A percentile compares a stretch with the other conserved stretches of the same genome.
Conservation (phyloP, 1,284 basidiomycete genomes). For the Microbotryum intermedium region DNA sequence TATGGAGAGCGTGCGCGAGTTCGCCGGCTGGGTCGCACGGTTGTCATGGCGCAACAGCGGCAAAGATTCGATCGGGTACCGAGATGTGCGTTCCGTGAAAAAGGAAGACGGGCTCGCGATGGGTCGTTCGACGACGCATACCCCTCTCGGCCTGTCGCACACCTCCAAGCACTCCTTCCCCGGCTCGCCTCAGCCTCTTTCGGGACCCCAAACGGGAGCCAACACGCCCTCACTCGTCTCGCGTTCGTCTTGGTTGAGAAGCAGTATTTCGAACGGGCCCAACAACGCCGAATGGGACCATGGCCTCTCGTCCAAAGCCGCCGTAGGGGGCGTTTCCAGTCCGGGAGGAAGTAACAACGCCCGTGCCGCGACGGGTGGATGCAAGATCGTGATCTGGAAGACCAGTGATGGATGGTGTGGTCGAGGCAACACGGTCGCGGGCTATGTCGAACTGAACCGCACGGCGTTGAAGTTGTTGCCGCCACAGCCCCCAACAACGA, state of each 20-base stretch:
- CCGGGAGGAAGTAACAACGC: neutral
- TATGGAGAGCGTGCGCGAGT: conserved; percentile 21
- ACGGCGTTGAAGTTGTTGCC: conserved; percentile 24
- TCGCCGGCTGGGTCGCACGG: conserved; percentile 22
- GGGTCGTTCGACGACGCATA: conserved; percentile 3
- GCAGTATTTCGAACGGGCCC: no score
- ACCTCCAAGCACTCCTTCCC: no score
- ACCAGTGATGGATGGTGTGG: conserved; percentile 25
- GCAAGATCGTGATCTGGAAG: conserved; percentile 27
- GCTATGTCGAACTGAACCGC: conserved; percentile 29
- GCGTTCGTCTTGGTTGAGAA: no score
- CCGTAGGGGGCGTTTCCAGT: neutral
- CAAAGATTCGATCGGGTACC: conserved; percentile 1
- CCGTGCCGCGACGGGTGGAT: conserved; percentile 20
- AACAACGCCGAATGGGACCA: no score
- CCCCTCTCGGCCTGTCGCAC: no score
- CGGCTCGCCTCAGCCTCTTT: no score
- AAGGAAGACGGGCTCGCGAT: conserved; percentile 11
- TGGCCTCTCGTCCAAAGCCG: neutral
- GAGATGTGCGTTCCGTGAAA: neutral
- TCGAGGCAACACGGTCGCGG: conserved; percentile 27
- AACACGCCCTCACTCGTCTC: conserved; percentile 22
- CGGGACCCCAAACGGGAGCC: conserved; percentile 16
- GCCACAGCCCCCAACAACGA: conserved; percentile 10
- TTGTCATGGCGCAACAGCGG: conserved; percentile 18